These are phyloP conservation scores for Blastomyces silverae DNA, from an alignment of 2,329 filamentous ascomycete genomes.

Conservation along the genomic window DNA sequence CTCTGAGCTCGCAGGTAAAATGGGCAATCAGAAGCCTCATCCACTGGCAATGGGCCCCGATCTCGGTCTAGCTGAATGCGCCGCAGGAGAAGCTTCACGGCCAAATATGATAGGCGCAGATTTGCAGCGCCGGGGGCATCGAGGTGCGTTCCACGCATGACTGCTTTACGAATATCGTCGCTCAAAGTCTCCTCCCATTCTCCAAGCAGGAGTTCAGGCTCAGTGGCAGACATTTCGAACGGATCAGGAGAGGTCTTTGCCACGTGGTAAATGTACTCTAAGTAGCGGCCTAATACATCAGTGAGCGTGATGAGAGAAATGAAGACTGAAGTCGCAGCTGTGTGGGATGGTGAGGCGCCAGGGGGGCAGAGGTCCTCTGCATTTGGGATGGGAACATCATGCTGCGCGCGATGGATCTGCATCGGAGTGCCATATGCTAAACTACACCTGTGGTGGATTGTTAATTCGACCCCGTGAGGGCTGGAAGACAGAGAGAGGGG, in stretches of 20 bases:
- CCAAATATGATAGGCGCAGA: slow-evolving; percentile 48
- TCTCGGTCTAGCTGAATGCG: slow-evolving; percentile 44
- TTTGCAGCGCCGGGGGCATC: slow-evolving; percentile 45
- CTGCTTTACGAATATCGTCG: slow-evolving; percentile 36
- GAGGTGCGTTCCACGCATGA: slow-evolving; percentile 41
- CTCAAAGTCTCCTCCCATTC: slow-evolving; percentile 44
- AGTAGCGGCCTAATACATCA: slow-evolving; percentile 37
- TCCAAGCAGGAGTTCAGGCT: slow-evolving; percentile 37
- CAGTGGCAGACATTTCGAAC: slow-evolving; percentile 21
- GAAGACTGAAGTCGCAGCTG: slow-evolving; percentile 37
- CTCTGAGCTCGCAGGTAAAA: slow-evolving; percentile 41
- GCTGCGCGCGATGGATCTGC: slow-evolving; percentile 42
- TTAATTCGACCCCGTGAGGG: not conserved
- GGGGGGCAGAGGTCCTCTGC: slow-evolving; percentile 31
- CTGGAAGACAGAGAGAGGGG: not conserved
- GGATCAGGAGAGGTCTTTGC: slow-evolving; percentile 24
- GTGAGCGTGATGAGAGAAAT: slow-evolving; percentile 44
- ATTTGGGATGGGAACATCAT: slow-evolving; percentile 45
- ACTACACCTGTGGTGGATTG: slow-evolving; percentile 40
- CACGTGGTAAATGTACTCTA: slow-evolving; percentile 33
- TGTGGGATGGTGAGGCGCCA: slow-evolving; percentile 20
- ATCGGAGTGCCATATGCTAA: slow-evolving; percentile 50
- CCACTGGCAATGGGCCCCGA: slow-evolving; percentile 22
- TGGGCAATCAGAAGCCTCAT: slow-evolving; percentile 22
- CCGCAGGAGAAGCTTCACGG: slow-evolving; percentile 43